These are phyloP conservation scores for Amoeboradix gromovi DNA, from an alignment of 371 early-diverging fungal species.

Conservation along the genomic window DNA sequence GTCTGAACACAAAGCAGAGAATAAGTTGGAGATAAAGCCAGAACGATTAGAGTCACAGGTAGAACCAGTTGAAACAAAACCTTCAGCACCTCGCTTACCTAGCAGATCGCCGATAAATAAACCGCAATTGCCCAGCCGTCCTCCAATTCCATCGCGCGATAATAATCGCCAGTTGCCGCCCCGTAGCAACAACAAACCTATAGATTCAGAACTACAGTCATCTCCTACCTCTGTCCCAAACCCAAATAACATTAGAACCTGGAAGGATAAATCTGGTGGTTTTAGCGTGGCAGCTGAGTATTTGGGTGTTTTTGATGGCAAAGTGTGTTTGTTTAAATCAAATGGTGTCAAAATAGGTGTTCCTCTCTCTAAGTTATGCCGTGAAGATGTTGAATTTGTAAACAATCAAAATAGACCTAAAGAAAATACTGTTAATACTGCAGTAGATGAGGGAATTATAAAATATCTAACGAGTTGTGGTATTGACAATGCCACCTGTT, in stretches of 20 bases:
- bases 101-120: too few relatives aligned
- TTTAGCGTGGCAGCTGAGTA: constrained; percentile 74
- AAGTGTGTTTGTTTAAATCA: constrained; percentile 58
- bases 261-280: constrained; percentile 69
- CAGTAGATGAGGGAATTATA: background rate
- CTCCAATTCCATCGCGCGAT: too few relatives aligned
- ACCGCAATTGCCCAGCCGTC: too few relatives aligned
- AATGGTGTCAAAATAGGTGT: constrained; percentile 82
- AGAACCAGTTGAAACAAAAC: too few relatives aligned
- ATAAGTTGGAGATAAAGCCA: too few relatives aligned
- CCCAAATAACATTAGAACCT: constrained; percentile 31
- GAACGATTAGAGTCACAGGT: too few relatives aligned
- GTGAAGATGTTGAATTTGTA: constrained; percentile 26
- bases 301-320: constrained; percentile 33
- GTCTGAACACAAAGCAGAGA: too few relatives aligned
- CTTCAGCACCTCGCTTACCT: too few relatives aligned
- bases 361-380: constrained; percentile 50
- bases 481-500: constrained; percentile 9
- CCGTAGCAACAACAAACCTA: too few relatives aligned
- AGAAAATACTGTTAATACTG: background rate
- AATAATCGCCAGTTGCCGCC: too few relatives aligned
- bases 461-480: background rate
- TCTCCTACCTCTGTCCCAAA: too few relatives aligned
- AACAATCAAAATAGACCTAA: background rate
- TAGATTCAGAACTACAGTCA: too few relatives aligned